Base-by-base conservation (phyloP, 768 basidiomycete genomes). In the Russula compacta region DNA sequence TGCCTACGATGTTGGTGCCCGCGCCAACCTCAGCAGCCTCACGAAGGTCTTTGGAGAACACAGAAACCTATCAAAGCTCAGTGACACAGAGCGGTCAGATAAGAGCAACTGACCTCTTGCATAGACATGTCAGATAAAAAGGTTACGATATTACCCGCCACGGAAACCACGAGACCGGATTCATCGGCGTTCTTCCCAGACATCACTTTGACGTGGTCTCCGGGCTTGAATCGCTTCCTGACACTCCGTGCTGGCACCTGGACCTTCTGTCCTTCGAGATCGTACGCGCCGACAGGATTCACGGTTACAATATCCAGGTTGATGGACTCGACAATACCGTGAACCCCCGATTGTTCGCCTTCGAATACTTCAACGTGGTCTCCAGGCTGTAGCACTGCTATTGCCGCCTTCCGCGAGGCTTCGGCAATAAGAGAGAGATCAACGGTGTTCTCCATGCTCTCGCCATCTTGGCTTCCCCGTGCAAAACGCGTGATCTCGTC, bases 181-280 rank as follows among this genome's bases (percentile, higher is more conserved):
- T 97, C 95, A 68, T 97, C 92, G 8, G 84, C 83, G 69, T 98
- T 97, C 73, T 93, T 86, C 24, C 97, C 97, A 15, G 86, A 81
- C 86, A 98, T 93, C 59, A 98, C 95, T 75, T 98, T 98, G 74
- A 99, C 93, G 69, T 99, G 97, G 74, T 98, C 95, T 69, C 97
- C 97, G 58, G 93, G 82, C 71, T 92, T 94, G 79, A 99, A 98
- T 47, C 87, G 80, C 75, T 99, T 99, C 68, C 95, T 79, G 3
- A 98, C 94, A 71, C 89, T 89, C 57, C 89, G 79, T 0, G 92
- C 90, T 10, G 89, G 87, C 8, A 95, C 80, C 60, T 94, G 91
- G 58, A 95, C 81, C 70, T 87, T 85, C 71, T 92, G 88, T 0
- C 88, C 89, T 60, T 92, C 89, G 53, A 95, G 80, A 60, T 97